Percentiles rank a stretch among this genome's conserved stretches.
phyloP scores from a whole-genome alignment of 768 basidiomycete species.

The Agrocybe pediades region DNA sequence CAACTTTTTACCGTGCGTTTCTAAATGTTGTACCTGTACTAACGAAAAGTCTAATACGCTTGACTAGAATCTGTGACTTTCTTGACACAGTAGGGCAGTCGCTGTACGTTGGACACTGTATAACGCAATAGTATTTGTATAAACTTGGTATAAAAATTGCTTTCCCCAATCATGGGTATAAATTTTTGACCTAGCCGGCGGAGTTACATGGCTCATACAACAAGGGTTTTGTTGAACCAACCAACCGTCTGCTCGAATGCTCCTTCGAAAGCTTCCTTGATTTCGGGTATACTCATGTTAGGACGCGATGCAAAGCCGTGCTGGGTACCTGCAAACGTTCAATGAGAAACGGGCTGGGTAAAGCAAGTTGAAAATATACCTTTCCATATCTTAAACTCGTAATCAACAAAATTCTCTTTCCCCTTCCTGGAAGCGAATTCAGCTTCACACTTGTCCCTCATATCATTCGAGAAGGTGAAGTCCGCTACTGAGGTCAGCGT shows the following conservation, averaged over 20 bases:
- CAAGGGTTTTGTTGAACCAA: constrained; percentile 45
- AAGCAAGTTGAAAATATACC: constrained; percentile 24
- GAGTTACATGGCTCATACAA: no score
- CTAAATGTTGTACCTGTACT: no score
- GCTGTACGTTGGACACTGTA: no score
- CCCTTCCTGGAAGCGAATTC: constrained; percentile 36
- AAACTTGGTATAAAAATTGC: not conserved
- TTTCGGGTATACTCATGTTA: constrained; percentile 35
- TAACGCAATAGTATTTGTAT: no score
- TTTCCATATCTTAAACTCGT: constrained; percentile 47
- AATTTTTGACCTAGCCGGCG: not conserved
- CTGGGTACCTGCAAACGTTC: constrained; percentile 33
- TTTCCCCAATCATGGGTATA: not conserved
- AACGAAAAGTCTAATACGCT: no score
- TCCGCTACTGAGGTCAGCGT: constrained; percentile 32
- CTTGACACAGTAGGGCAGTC: no score
- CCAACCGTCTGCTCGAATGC: constrained; percentile 41
- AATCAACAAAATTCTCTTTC: constrained; percentile 38
- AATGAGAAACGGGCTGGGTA: not conserved
- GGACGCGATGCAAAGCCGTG: constrained; percentile 51
- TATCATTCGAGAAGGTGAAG: constrained; percentile 29
- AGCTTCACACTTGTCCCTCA: constrained; percentile 36
- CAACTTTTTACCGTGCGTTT: not conserved
- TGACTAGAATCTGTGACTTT: no score
- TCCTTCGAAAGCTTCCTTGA: constrained; percentile 42